phyloP scores from a whole-genome alignment of 495 filamentous ascomycete species.

The Penicillium lagena region DNA sequence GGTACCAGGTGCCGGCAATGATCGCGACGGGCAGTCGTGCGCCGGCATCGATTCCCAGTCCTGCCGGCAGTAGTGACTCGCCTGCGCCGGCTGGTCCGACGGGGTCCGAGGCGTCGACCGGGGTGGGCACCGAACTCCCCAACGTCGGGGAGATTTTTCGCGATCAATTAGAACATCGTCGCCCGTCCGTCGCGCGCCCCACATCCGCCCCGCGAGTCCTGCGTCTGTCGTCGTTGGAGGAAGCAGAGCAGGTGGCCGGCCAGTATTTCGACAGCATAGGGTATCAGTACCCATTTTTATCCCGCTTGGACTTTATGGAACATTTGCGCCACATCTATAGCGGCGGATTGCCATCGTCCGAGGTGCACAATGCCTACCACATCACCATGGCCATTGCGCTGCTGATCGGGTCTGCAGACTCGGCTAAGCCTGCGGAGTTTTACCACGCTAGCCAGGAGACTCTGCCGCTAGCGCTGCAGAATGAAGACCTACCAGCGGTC shows the following conservation, averaged over 20 bases:
- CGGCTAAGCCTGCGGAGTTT: constrained; percentile 29
- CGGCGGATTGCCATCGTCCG: constrained; percentile 27
- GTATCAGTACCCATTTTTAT: constrained; percentile 39
- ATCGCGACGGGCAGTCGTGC: constrained; percentile 26
- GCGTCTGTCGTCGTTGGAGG: constrained; percentile 33
- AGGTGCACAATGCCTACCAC: constrained; percentile 35
- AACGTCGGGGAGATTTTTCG: constrained; percentile 43
- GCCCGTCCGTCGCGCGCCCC: constrained; percentile 32
- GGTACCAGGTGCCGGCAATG: constrained; percentile 38
- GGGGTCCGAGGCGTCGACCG: constrained; percentile 14
- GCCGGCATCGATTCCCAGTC: constrained; percentile 13
- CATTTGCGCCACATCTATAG: constrained; percentile 34
- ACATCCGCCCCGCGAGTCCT: constrained; percentile 28
- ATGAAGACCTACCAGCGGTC: constrained; percentile 36
- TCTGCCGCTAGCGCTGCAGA: constrained; percentile 30
- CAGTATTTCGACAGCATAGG: constrained; percentile 42
- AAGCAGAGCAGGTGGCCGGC: constrained; percentile 27
- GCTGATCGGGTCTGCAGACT: constrained; percentile 30
- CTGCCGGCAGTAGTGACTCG: constrained; percentile 17
- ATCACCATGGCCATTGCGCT: constrained; percentile 37
- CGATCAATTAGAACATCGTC: constrained; percentile 38
- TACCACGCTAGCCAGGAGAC: constrained; percentile 37
- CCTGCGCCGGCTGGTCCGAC: constrained; percentile 12
- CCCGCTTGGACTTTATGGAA: constrained; percentile 29
- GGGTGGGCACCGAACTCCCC: constrained; percentile 29